Evolutionary conservation across 148 eudicot species (phyloP), one percentile per base, ranked within the genome.

Genomic region (Chenopodium album): DNA sequence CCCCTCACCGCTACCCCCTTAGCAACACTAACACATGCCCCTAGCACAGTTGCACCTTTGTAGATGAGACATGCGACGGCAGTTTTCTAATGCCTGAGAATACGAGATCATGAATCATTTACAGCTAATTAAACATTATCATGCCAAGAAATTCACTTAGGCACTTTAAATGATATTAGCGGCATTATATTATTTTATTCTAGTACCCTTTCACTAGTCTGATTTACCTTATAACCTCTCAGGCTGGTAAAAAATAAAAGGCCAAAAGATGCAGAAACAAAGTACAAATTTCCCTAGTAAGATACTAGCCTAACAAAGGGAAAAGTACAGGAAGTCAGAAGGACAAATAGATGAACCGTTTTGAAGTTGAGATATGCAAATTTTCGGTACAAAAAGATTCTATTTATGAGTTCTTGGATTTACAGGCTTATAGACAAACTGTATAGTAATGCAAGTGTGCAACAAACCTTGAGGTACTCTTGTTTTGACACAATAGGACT

Each of bases 281-380:
- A 65, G 78, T 83, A 75, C 75, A 66, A 2, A 59, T 69, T 84
- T 47, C 83, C 76, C 19, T 79, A 46, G 56, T 52, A 77, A 81
- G 69, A 48, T 66, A 29, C 46, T 68, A 72, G 29, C 17, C 65
- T 80, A 56, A 70, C 63, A 75, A 48, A 8, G 22, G n/a, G 34
- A 71, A 79, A 29, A 54, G 32, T 64, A 71, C 70, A 75, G 82
- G 46, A 23, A 64, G 59, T 59, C 71, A 80, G 77, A 76, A 60
- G 16, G 46, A 71, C 64, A 75, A 20, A 80, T 70, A 50, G 64
- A 22, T 75, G 48, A 62, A 76, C 71, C 31, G 67, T 4, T 10
- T 56, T 76, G 22, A 82, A 62, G 76, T 20, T 44, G 75, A 64
- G 71, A 64, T 41, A 28, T 59, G 68, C 50, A 63, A 82, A 76